Evolutionary conservation across 2,329 filamentous ascomycete genomes (phyloP), one percentile per base, ranked within the genome.

Genomic region (Anisogramma anomala): DNA sequence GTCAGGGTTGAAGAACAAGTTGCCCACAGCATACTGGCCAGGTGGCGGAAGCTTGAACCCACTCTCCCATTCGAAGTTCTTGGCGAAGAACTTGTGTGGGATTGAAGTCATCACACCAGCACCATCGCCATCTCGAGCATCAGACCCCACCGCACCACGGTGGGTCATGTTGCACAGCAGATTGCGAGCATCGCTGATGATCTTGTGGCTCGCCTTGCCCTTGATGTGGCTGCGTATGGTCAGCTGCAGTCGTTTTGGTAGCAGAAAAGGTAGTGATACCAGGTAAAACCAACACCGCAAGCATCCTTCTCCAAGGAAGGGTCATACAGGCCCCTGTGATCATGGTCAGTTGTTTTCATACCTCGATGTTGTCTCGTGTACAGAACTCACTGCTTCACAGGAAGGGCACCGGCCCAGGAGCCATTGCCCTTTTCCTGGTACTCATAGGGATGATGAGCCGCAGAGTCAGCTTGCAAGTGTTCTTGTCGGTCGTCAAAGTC

Each of bases 81-180:
- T 98, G 60, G 94, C 72, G 63, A 98, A 96, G 71, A 98, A 96
- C 65, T 82, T 87, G 71, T 96, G 89, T 46, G 91, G 91, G 56
- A 98, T 94, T 46, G 88, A 95, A 52, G 89, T 96, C 91, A 98
- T 98, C 59, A 96, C 89, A 76, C 91, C 91, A 55, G 91, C 91
- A 62, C 91, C 91, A 62, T 98, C 91, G 61, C 91, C 91, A 61
- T 98, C 91, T 71, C 91, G 83, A 58, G 87, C 87, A 71, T 98
- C 91, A 47, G 91, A 96, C 54, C 91, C 91, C 55, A 96, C 89
- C 50, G 91, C 91, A 72, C 91, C 91, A 62, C 91, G 83, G 72
- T 98, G 91, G 72, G 91, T 96, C 91, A 98, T 98, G 75, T 98
- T 96, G 74, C 91, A 98, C 49, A 98, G 79, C 48, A 98, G 73